Percentiles rank a stretch among this genome's conserved stretches.
phyloP scores from a whole-genome alignment of 805 yeast species.

The Saccharomycopsis fermentans region DNA sequence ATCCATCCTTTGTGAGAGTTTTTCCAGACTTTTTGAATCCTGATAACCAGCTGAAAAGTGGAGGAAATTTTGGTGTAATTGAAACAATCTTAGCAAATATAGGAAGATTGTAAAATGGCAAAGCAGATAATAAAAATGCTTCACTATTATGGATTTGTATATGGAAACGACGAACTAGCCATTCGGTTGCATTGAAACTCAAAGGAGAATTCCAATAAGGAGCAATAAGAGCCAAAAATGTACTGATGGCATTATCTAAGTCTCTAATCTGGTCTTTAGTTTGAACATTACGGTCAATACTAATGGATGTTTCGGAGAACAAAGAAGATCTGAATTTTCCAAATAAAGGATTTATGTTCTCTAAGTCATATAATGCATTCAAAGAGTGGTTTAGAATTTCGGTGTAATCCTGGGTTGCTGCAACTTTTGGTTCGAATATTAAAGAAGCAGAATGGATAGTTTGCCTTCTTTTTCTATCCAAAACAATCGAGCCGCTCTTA shows the following conservation, averaged over 20 bases:
- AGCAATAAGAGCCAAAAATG: slow-evolving; percentile 53
- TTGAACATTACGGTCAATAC: slow-evolving; percentile 75
- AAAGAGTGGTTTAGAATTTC: slow-evolving; percentile 58
- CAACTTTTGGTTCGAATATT: slow-evolving; percentile 74
- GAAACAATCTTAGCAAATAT: slow-evolving; percentile 68
- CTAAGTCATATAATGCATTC: slow-evolving; percentile 69
- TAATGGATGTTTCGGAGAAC: slow-evolving; percentile 73
- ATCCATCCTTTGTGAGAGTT: slow-evolving; percentile 55
- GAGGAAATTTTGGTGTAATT: slow-evolving; percentile 67
- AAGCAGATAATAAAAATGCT: slow-evolving; percentile 51
- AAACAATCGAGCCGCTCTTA: slow-evolving; percentile 58
- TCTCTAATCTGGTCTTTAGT: slow-evolving; percentile 66
- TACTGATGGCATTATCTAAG: slow-evolving; percentile 63
- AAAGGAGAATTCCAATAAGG: slow-evolving; percentile 53
- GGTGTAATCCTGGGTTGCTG: slow-evolving; percentile 92
- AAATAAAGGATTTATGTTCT: slow-evolving; percentile 66
- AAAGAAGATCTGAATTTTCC: slow-evolving; percentile 56
- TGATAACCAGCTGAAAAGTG: slow-evolving; percentile 60
- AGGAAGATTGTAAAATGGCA: slow-evolving; percentile 73
- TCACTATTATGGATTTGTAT: slow-evolving; percentile 77
- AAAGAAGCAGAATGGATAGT: slow-evolving; percentile 84
- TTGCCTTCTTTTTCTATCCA: slow-evolving; percentile 80
- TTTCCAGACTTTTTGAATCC: slow-evolving; percentile 56
- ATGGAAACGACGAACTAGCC: slow-evolving; percentile 89
- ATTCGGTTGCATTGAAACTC: slow-evolving; percentile 76